Conservation (phyloP, 1,284 basidiomycete species). For the Ustilago shanxiensis region DNA sequence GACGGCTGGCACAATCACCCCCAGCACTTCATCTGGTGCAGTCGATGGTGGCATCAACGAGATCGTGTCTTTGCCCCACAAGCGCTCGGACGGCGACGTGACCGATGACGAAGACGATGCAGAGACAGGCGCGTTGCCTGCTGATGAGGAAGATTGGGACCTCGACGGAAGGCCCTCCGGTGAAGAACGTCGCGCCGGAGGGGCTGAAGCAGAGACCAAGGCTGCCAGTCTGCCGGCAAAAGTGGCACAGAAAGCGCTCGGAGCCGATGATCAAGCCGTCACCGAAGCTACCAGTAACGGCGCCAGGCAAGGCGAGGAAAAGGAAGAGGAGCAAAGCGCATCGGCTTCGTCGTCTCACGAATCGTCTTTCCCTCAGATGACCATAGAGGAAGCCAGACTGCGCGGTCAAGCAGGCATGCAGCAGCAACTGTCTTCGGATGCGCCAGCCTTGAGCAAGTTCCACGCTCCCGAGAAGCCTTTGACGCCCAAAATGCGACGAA, state of each 20-base stretch:
- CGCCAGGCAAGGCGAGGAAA: slow-evolving; percentile 13
- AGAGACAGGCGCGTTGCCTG: slow-evolving; percentile 18
- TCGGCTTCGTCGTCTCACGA: slow-evolving; percentile 10
- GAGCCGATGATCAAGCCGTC: slow-evolving; percentile 45
- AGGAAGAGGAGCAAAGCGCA: slow-evolving; percentile 21
- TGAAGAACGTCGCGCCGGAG: slow-evolving; percentile 26
- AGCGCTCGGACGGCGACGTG: slow-evolving; percentile 36
- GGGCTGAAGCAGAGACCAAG: slow-evolving; percentile 16
- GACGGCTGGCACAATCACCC: slow-evolving; percentile 18
- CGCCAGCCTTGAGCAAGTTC: slow-evolving; percentile 54
- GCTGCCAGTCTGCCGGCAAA: slow-evolving; percentile 27
- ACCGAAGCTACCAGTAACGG: slow-evolving; percentile 31
- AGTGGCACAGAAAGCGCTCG: slow-evolving; percentile 36
- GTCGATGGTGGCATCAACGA: slow-evolving; percentile 49
- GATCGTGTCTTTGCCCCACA: slow-evolving; percentile 42
- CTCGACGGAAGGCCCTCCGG: slow-evolving; percentile 37
- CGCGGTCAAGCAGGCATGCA: slow-evolving; percentile 58
- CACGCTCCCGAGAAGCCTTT: slow-evolving; percentile 57
- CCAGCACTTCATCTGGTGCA: slow-evolving; percentile 20
- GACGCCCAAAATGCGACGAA: slow-evolving; percentile 55
- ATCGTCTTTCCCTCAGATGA: slow-evolving; percentile 51
- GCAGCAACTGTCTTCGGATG: slow-evolving; percentile 55
- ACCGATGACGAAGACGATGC: slow-evolving; percentile 43
- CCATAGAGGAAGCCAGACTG: slow-evolving; percentile 57
- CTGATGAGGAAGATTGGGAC: slow-evolving; percentile 55